A percentile compares a stretch with the other conserved stretches of the same genome.
Evolutionary conservation across 2,329 filamentous ascomycete genomes (phyloP).

Genomic region (Trematosphaeria pertusa): DNA sequence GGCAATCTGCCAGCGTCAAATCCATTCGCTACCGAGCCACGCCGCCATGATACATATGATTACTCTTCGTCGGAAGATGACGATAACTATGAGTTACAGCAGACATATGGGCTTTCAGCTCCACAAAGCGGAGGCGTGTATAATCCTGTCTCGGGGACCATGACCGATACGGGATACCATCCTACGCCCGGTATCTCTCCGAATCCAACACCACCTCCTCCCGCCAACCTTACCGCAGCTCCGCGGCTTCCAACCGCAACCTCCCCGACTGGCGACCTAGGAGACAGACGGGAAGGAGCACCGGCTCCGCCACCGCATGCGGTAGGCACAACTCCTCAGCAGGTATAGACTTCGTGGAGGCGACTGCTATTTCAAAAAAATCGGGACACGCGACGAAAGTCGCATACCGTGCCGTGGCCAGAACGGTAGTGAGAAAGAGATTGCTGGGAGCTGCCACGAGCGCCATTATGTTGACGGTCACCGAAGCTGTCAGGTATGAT

Average conservation of each 20-base stretch:
- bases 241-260: constrained; percentile 19
- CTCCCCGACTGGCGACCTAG: constrained; percentile 39
- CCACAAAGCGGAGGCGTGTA: constrained; percentile 31
- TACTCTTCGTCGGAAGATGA: constrained; percentile 50
- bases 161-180: constrained; percentile 47
- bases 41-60: constrained; percentile 43
- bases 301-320: constrained; percentile 37
- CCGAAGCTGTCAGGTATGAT: neutral
- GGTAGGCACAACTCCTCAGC: constrained; percentile 36
- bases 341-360: constrained; percentile 23
- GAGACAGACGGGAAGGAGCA: constrained; percentile 31
- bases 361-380: neutral
- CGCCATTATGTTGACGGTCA: no score
- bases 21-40: constrained; percentile 37
- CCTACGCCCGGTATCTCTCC: constrained; percentile 37
- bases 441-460: no score
- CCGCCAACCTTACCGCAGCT: constrained; percentile 19
- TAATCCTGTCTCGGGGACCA: constrained; percentile 40
- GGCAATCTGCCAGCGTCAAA: constrained; percentile 41
- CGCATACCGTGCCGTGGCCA: neutral
- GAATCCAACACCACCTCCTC: constrained; percentile 41
- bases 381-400: neutral
- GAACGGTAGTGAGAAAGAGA: no score
- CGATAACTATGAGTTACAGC: constrained; percentile 45
- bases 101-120: constrained; percentile 28